phyloP scores from a whole-genome alignment of 805 yeast genomes.

The Osmozyma mogii region DNA sequence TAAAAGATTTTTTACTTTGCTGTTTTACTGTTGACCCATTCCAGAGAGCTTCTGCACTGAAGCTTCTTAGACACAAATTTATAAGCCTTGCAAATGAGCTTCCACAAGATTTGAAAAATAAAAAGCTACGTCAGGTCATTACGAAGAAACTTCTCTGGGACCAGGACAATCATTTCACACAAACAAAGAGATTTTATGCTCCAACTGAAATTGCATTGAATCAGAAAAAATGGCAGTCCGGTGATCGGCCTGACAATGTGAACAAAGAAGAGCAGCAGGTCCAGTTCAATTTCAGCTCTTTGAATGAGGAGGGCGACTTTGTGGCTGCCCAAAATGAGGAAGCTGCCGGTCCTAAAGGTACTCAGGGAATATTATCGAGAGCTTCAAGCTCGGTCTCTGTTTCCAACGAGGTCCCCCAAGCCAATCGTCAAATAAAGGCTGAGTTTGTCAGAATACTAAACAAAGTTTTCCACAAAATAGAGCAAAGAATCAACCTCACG shows the following conservation, averaged over 20 bases:
- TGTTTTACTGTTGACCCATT: conserved; percentile 30
- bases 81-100: conserved; percentile 13
- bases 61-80: conserved; percentile 26
- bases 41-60: conserved; percentile 23
- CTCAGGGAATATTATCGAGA: too few relatives aligned
- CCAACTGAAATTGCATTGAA: conserved; percentile 31
- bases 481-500: conserved; percentile 21
- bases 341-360: neutral
- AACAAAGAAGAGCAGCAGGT: conserved; percentile 12
- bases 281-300: conserved; percentile 31
- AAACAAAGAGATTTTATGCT: conserved; percentile 24
- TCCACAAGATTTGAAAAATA: conserved; percentile 5
- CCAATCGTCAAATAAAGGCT: conserved; percentile 8
- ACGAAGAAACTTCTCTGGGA: conserved; percentile 32
- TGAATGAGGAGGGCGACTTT: conserved; percentile 6
- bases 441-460: conserved; percentile 14
- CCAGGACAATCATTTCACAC: conserved; percentile 26
- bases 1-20: conserved; percentile 25
- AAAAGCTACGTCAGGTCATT: conserved; percentile 22
- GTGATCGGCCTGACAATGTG: conserved; percentile 5
- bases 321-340: conserved; percentile 1
- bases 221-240: conserved; percentile 23
- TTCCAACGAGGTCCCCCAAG: conserved; percentile 9
- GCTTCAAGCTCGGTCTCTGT: conserved; percentile 8
- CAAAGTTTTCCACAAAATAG: conserved; percentile 20